Base-by-base conservation (phyloP, 2,329 filamentous ascomycete species). In the Simplicillium aogashimaense region DNA sequence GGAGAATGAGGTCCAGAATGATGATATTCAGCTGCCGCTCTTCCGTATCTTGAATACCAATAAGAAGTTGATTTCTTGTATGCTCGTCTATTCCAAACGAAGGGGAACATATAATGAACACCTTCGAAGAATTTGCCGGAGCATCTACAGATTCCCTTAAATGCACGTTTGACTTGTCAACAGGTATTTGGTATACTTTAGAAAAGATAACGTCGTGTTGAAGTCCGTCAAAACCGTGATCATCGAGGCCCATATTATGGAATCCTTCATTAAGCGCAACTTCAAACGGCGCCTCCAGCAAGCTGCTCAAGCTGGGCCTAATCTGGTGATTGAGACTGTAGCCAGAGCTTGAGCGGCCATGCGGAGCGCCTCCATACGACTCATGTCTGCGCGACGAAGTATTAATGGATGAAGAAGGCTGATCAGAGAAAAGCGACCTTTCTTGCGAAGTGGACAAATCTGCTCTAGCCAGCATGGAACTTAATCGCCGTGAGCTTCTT, bases 371-470 rank as follows among this genome's bases (percentile, higher is more conserved):
- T 15, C 67, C 64, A 39, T 92, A 75, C 2, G 89, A 94, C 39
- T 92, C 81, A 7, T 78, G 73, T 44, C 83, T 75, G 47, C 82
- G 77, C 12, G 70, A 61, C 34, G 70, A 68, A 0, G 56, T 56
- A 39, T 64, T 59, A 10, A 56, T 59, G 8, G 63, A 51, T 8
- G 62, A 54, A 3, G 58, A 69, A 47, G 56, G 61, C 56, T 72
- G 75, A 37, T 95, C 88, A 20, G 80, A 74, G 54, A 94, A 94
- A n/a, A 81, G 74, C 1, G 81, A 72, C 51, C 85, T 75, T 50
- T 94, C 88, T 48, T 90, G 85, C 13, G 83, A 92, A 9, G 86
- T 82, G 1, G 86, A 90, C 15, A 95, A 67, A 55, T 95, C 90
- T 28, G 86, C 84, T 52, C 90, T 75, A 13, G 89, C 89, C 39